phyloP scores from a whole-genome alignment of 495 filamentous ascomycete species.

The Cercophora sp. region DNA sequence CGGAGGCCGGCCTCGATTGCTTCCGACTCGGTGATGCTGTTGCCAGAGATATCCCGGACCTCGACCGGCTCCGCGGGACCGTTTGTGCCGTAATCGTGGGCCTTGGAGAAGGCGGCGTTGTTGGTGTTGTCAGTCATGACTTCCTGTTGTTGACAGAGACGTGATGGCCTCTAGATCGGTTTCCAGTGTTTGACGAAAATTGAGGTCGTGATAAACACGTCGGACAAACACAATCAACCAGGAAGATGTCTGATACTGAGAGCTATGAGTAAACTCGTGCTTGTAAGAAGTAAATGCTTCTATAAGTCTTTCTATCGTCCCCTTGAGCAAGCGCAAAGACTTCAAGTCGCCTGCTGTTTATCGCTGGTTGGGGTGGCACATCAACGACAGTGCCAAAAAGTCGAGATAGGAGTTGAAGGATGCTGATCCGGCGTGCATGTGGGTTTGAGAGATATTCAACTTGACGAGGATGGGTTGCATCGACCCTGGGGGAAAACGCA shows the following conservation, averaged over 20 bases:
- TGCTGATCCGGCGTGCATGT: slow-evolving; percentile 23
- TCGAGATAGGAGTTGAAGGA: slow-evolving; percentile 13
- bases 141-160: not conserved
- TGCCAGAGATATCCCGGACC: too few species aligned
- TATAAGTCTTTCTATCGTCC: slow-evolving; percentile 53
- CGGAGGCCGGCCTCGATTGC: slow-evolving; percentile 35
- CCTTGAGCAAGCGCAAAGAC: slow-evolving; percentile 58
- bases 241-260: too few species aligned
- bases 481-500: too few species aligned
- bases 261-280: not conserved
- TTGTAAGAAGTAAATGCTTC: slow-evolving; percentile 8
- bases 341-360: slow-evolving; percentile 52
- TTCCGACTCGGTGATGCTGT: slow-evolving; percentile 25
- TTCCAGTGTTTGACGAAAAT: too few species aligned
- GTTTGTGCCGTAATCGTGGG: slow-evolving; percentile 15
- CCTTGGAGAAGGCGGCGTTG: slow-evolving; percentile 14
- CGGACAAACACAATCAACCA: too few species aligned
- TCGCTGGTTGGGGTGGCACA: slow-evolving; percentile 32
- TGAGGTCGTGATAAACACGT: too few species aligned
- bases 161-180: too few species aligned
- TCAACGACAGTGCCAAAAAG: slow-evolving; percentile 25
- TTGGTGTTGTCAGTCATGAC: slow-evolving; percentile 11
- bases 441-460: too few species aligned
- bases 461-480: too few species aligned
- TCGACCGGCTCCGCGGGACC: slow-evolving; percentile 3